Conservation (phyloP, 345 rosid genomes). For the Rhodamnia rubescens region DNA sequence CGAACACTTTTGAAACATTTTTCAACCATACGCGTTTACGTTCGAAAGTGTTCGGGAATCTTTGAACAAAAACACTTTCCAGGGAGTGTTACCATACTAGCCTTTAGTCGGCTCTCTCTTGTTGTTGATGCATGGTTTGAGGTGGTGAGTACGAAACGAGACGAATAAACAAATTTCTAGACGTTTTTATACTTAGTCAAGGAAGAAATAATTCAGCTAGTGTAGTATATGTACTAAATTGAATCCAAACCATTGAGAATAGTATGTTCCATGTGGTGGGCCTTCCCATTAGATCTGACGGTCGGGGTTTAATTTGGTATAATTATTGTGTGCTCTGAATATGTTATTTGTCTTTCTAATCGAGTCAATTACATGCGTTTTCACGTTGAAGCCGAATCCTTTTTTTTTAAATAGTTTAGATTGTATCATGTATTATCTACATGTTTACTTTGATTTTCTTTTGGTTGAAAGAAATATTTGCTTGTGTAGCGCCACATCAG, state of each 20-base stretch:
- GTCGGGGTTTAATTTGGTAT: neutral
- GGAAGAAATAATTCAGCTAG: too few species aligned
- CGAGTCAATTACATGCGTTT: neutral
- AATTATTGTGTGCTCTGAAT: neutral
- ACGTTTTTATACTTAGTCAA: too few species aligned
- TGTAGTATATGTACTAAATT: neutral
- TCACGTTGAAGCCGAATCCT: neutral
- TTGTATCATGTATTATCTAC: too few species aligned
- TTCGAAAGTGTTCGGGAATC: too few species aligned
- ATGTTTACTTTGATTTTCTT: too few species aligned
- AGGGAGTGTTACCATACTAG: too few species aligned
- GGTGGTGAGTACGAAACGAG: neutral
- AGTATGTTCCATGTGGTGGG: neutral
- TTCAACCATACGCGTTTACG: too few species aligned
- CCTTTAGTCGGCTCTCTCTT: neutral
- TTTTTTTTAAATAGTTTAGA: too few species aligned
- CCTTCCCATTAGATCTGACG: neutral
- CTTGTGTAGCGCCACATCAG: neutral
- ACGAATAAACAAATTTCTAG: neutral
- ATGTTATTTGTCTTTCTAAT: neutral
- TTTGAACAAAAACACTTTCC: too few species aligned
- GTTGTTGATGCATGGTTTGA: neutral
- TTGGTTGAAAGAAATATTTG: too few species aligned
- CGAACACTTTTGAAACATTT: too few species aligned
- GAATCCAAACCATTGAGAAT: neutral